Base-by-base conservation (phyloP, 2,329 filamentous ascomycete genomes). In the Sphaerulina vaccinii region DNA sequence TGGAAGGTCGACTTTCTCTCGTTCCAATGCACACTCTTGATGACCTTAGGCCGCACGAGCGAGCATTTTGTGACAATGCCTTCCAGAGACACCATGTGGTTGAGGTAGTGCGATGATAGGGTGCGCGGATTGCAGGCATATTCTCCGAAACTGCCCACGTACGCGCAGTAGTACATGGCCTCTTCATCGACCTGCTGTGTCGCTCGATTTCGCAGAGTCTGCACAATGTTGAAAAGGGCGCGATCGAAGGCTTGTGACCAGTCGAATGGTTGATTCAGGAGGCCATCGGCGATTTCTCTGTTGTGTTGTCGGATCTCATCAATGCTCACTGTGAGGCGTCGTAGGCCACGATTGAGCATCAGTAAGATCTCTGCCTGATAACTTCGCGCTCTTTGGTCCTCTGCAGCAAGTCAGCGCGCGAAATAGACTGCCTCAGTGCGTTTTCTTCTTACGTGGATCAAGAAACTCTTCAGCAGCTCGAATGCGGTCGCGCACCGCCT, bases 11-110 rank as follows among this genome's bases (percentile, higher is more conserved):
- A 82, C 70, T 89, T 90, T 59, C 75, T 83, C 73, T 96, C 91
- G 65, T 90, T 95, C 74, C 91, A 97, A 71, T 99, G 93, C 47
- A 99, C 91, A 72, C 93, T 97, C 75, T 95, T 95, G 56, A 97
- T 86, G n/a, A 99, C 84, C 73, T 99, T 99, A 9, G 93, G 93
- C 51, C 95, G 83, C 57, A 99, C 95, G 16, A 99, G 79, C 19
- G 91, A 96, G 73, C 90, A 95, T 70, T 93, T 88, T 29, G 93
- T 99, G 36, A 99, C 93, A 64, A 99, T 99, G 40, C 93, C 93
- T 73, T 99, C 93, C 45, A 99, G 80, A 3, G 91, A 96, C 11
- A 99, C 88, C 91, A 99, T 96, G 66, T 88, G 86, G 71, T 99
- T 99, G 51, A 99, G 81, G 65, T 95, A 88, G 35, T 84, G 80